These are phyloP conservation scores for Hirschfeldia incana DNA, from an alignment of 345 rosid species.

Conservation along the genomic window DNA sequence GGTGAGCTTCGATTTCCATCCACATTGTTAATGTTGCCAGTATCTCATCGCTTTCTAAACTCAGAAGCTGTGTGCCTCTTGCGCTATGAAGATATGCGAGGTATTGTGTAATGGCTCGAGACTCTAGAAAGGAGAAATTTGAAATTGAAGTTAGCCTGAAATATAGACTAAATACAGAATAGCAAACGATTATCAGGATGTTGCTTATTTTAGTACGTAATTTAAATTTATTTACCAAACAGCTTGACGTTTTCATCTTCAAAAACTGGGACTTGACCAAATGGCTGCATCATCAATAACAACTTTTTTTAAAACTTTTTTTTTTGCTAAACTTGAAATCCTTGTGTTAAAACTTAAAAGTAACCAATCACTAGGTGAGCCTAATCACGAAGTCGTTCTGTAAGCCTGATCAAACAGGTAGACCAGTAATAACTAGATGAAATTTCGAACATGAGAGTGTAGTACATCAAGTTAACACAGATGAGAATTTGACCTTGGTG, in stretches of 20 bases:
- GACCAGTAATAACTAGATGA: background rate
- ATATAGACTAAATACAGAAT: background rate
- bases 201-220: background rate
- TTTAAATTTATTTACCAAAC: slow-evolving; percentile 46
- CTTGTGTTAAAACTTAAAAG: background rate
- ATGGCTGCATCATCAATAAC: slow-evolving; percentile 44
- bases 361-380: background rate
- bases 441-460: background rate
- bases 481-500: background rate
- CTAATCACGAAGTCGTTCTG: background rate
- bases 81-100: slow-evolving; percentile 33
- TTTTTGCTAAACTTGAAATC: background rate
- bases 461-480: background rate
- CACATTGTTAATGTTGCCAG: slow-evolving; percentile 33
- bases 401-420: background rate
- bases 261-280: slow-evolving; percentile 45
- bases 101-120: slow-evolving; percentile 44
- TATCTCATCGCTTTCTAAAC: slow-evolving; percentile 21
- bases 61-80: slow-evolving; percentile 38
- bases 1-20: slow-evolving; percentile 64
- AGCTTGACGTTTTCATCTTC: slow-evolving; percentile 55
- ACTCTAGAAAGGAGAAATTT: slow-evolving; percentile 7
- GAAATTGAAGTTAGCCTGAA: background rate
- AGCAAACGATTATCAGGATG: background rate
- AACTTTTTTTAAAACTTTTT: background rate